phyloP scores from a whole-genome alignment of 768 basidiomycete genomes.

The Udeniomyces megalosporus region DNA sequence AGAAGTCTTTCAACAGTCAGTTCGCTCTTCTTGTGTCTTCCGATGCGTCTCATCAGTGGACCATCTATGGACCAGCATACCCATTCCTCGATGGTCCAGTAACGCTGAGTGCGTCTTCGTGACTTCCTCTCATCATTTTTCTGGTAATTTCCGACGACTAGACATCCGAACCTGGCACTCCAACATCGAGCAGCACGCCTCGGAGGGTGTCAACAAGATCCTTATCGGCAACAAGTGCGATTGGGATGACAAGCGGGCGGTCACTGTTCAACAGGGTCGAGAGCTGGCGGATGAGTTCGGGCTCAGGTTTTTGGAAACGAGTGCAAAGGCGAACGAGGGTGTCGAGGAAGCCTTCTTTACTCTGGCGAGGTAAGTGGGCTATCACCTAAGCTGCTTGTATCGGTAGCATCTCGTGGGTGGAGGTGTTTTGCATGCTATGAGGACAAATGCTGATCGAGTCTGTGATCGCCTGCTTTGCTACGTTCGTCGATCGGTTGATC shows the following conservation, averaged over 20 bases:
- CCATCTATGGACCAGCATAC: too few species aligned
- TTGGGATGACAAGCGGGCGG: conserved; percentile 88
- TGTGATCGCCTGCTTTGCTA: background rate
- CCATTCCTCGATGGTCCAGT: too few species aligned
- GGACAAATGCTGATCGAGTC: background rate
- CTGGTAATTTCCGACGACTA: too few species aligned
- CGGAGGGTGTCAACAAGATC: conserved; percentile 98
- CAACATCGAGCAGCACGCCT: conserved; percentile 97
- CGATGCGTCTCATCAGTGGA: background rate
- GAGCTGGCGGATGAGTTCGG: conserved; percentile 84
- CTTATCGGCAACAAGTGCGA: conserved; percentile 98
- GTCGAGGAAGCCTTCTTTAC: conserved; percentile 99
- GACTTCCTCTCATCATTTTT: background rate
- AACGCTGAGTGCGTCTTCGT: too few species aligned
- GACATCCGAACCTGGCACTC: conserved; percentile 97
- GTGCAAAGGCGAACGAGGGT: conserved; percentile 89
- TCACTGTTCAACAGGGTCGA: conserved; percentile 79
- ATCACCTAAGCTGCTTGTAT: conserved; percentile 9
- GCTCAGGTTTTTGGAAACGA: conserved; percentile 95
- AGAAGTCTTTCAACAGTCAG: conserved; percentile 87
- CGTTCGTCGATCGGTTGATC: background rate
- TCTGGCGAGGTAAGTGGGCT: conserved; percentile 78
- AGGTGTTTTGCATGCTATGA: too few species aligned
- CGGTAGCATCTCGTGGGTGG: too few species aligned
- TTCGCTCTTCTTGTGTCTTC: too few species aligned